Conservation (phyloP, 163 green algal species). For the Scenedesmus sp. region DNA sequence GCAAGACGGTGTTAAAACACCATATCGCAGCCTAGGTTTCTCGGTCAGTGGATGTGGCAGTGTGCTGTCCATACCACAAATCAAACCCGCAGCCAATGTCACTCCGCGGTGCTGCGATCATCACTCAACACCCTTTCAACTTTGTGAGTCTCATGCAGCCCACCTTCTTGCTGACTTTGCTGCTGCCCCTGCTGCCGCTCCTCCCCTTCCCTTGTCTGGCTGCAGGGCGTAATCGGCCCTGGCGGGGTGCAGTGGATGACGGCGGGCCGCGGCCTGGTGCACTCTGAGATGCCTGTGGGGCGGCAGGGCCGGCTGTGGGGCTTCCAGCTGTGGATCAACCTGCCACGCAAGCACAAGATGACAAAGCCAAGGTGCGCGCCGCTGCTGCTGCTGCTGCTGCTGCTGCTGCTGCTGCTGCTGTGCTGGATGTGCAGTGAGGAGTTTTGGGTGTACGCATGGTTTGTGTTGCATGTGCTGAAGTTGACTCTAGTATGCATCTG, state of each 20-base stretch:
- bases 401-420: background rate
- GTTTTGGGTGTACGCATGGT: too few species aligned
- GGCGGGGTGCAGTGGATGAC: conserved; percentile 97
- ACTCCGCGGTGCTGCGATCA: too few species aligned
- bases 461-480: too few species aligned
- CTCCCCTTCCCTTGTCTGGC: background rate
- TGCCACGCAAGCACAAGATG: conserved; percentile 94
- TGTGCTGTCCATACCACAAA: background rate
- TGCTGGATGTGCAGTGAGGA: background rate
- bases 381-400: background rate
- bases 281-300: conserved; percentile 93
- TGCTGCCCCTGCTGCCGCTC: conserved; percentile 13
- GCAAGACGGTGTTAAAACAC: background rate
- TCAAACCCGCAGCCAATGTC: too few species aligned
- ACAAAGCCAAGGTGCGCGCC: conserved; percentile 75
- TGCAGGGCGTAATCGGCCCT: conserved; percentile 81
- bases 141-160: too few species aligned
- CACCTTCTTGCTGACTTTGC: background rate
- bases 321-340: conserved; percentile 79
- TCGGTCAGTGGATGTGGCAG: background rate
- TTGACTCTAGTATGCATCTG: background rate
- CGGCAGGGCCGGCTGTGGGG: conserved; percentile 34
- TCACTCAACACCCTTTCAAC: too few species aligned
- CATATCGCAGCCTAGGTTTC: background rate
- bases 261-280: conserved; percentile 83